These are phyloP conservation scores for Mycena chlorophos DNA, from an alignment of 768 basidiomycete genomes.

Conservation along the genomic window DNA sequence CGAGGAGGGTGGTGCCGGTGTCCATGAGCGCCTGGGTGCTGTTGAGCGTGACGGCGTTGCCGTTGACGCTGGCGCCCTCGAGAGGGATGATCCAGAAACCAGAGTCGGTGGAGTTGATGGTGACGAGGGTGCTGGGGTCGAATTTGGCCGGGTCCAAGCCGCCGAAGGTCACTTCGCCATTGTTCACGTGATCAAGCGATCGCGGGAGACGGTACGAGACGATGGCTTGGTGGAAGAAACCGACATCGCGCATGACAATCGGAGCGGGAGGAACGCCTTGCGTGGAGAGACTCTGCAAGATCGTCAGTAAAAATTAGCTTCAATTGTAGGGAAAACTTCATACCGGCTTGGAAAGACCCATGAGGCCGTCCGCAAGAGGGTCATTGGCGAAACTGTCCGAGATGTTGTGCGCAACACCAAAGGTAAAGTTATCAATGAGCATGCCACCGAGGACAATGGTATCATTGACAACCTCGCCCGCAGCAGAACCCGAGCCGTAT, in stretches of 20 bases:
- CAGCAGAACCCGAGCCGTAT: conserved; percentile 30
- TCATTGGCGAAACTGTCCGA: conserved; percentile 21
- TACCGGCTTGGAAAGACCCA: conserved; percentile 41
- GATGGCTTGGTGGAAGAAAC: conserved; percentile 54
- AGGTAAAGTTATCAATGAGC: conserved; percentile 50
- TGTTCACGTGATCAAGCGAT: conserved; percentile 50
- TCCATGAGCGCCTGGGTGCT: conserved; percentile 16
- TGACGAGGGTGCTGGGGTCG: conserved; percentile 55
- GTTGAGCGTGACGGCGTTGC: not conserved
- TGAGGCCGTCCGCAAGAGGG: conserved; percentile 55
- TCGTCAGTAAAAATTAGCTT: not conserved
- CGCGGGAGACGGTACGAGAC: conserved; percentile 70
- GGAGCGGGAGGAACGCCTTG: conserved; percentile 56
- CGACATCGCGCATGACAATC: conserved; percentile 50
- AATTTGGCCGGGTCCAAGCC: conserved; percentile 73
- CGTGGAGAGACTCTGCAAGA: conserved; percentile 48
- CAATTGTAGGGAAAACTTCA: not conserved
- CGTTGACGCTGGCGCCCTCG: conserved; percentile 11
- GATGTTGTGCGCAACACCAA: conserved; percentile 54
- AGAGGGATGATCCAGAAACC: conserved; percentile 65
- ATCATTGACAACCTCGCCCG: conserved; percentile 60
- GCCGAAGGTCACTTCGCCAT: conserved; percentile 77
- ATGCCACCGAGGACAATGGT: conserved; percentile 59
- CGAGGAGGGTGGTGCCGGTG: conserved; percentile 17
- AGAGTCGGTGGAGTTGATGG: conserved; percentile 58